These are phyloP conservation scores for Neurospora sp. DNA, from an alignment of 495 filamentous ascomycete genomes.

Conservation along the genomic window DNA sequence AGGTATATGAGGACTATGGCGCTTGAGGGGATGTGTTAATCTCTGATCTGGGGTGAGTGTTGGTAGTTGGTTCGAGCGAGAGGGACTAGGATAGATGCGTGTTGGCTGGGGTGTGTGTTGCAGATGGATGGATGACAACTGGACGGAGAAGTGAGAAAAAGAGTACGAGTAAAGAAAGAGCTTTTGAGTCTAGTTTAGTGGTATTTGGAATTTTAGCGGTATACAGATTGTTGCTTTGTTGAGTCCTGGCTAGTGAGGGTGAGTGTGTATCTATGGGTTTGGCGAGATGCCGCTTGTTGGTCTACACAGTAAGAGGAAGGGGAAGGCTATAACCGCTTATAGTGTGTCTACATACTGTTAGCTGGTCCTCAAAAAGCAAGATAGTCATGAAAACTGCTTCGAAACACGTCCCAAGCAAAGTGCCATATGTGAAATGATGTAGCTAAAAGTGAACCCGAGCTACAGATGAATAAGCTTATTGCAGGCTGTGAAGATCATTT, in stretches of 20 bases:
- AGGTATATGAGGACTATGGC: conserved; percentile 18
- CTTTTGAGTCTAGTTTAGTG: background rate
- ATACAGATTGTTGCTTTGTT: background rate
- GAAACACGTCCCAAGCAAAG: background rate
- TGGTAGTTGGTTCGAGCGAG: no score
- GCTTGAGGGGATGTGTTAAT: conserved; percentile 6
- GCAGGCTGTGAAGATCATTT: background rate
- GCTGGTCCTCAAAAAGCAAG: background rate
- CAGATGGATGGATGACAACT: background rate
- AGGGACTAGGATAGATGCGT: background rate
- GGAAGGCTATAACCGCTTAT: background rate
- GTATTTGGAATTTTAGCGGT: background rate
- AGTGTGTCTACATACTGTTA: background rate
- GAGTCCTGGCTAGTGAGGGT: background rate
- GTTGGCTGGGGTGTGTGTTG: background rate
- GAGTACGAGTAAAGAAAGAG: background rate
- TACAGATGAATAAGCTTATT: background rate
- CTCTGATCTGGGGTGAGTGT: no score
- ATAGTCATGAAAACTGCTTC: background rate
- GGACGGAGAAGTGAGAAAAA: background rate
- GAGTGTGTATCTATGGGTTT: background rate
- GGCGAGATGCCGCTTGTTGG: background rate
- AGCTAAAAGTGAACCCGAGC: background rate
- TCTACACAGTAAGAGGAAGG: background rate
- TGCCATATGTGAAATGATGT: background rate